phyloP scores from a whole-genome alignment of 2,329 filamentous ascomycete species.

The Diaporthe caulivora region DNA sequence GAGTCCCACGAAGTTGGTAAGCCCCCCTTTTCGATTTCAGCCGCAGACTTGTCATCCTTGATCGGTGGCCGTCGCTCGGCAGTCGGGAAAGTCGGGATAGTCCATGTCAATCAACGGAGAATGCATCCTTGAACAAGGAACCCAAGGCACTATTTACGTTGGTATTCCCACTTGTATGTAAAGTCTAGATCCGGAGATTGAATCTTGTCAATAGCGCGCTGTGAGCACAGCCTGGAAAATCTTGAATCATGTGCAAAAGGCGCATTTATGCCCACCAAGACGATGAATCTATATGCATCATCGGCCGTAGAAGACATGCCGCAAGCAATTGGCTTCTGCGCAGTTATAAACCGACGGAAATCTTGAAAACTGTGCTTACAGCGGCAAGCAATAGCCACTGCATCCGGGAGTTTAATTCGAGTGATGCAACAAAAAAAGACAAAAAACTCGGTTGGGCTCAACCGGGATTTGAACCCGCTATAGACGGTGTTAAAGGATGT shows the following conservation, averaged over 20 bases:
- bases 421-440: not conserved
- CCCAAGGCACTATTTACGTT: not conserved
- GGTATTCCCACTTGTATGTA: not conserved
- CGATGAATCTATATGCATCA: too few species aligned
- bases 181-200: not conserved
- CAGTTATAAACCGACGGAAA: not conserved
- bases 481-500: not conserved
- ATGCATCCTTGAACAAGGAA: not conserved
- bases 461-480: conserved; percentile 35
- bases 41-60: not conserved
- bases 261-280: not conserved
- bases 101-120: conserved; percentile 1
- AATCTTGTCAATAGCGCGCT: not conserved
- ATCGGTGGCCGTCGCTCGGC: not conserved
- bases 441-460: conserved; percentile 18
- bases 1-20: not conserved
- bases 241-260: not conserved
- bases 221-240: not conserved
- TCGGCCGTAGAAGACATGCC: not conserved
- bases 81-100: not conserved
- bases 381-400: not conserved
- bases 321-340: not conserved
- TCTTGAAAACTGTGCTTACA: too few species aligned
- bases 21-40: not conserved
- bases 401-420: not conserved